phyloP scores from a whole-genome alignment of 345 rosid genomes.

The Citrus cavaleriei region DNA sequence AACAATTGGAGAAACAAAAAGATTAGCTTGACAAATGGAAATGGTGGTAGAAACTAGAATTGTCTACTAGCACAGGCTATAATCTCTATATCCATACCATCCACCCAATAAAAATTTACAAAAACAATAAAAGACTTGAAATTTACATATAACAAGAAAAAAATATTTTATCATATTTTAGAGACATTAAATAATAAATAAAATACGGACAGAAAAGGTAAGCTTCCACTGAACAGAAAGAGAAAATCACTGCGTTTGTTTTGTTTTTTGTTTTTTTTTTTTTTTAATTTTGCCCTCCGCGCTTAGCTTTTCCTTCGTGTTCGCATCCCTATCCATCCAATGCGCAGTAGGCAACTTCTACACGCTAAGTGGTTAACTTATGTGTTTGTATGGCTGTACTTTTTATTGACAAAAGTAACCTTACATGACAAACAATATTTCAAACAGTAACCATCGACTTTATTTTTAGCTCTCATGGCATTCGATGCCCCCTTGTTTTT shows the following conservation, averaged over 20 bases:
- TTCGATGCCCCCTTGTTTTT: constrained; percentile 17
- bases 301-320: constrained; percentile 2
- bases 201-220: constrained; percentile 23
- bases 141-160: background rate
- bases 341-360: constrained; percentile 26
- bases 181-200: background rate
- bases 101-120: constrained; percentile 5
- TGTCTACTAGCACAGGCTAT: constrained; percentile 47
- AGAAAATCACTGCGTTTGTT: too few relatives aligned
- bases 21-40: constrained; percentile 33
- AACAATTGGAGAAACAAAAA: constrained; percentile 37
- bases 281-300: background rate
- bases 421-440: constrained; percentile 1
- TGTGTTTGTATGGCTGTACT: constrained; percentile 22
- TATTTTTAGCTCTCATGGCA: background rate
- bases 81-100: constrained; percentile 39
- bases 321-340: constrained; percentile 27
- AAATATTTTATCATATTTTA: background rate
- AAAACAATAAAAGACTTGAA: background rate
- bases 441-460: background rate
- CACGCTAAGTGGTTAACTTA: constrained; percentile 38
- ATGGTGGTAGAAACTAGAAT: constrained; percentile 35
- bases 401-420: constrained; percentile 33
- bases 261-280: too few relatives aligned
- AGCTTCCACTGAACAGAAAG: constrained; percentile 14